A percentile compares a stretch with the other conserved stretches of the same genome.
Conservation (phyloP, 441 rosid genomes). For the Jatropha multifida region DNA sequence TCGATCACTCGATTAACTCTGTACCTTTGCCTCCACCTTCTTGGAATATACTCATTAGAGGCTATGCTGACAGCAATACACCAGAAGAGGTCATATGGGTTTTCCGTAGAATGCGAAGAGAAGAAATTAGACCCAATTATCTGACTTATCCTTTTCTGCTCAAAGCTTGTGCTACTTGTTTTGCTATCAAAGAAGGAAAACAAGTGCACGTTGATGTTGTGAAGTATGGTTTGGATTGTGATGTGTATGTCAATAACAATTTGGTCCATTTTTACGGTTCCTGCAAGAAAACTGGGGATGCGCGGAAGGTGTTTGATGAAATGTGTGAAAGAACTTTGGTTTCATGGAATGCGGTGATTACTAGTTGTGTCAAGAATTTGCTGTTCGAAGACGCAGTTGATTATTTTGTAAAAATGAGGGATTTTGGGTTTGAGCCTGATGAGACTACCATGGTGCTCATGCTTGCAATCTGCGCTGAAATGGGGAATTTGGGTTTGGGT, state of each 20-base stretch:
- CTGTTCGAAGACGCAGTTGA: constrained; percentile 40
- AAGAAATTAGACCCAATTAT: constrained; percentile 50
- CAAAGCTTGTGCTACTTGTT: constrained; percentile 53
- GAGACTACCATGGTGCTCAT: constrained; percentile 73
- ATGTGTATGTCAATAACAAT: constrained; percentile 61
- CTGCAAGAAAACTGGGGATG: constrained; percentile 48
- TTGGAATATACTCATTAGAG: constrained; percentile 66
- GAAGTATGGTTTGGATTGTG: constrained; percentile 57
- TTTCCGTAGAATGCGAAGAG: constrained; percentile 55
- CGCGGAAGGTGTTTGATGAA: constrained; percentile 61
- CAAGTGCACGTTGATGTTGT: constrained; percentile 55
- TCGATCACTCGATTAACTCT: constrained; percentile 37
- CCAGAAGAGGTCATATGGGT: constrained; percentile 54
- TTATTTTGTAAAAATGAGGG: constrained; percentile 53
- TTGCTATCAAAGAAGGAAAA: constrained; percentile 53
- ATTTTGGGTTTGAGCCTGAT: constrained; percentile 48
- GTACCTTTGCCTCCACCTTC: constrained; percentile 49
- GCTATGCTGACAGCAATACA: constrained; percentile 50
- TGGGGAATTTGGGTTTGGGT: constrained; percentile 63
- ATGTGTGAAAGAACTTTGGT: constrained; percentile 60
- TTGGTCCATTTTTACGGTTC: constrained; percentile 63
- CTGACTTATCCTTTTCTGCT: constrained; percentile 68
- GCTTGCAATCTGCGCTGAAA: constrained; percentile 52
- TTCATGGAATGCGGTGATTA: constrained; percentile 78
- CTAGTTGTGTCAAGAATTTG: constrained; percentile 51